Conservation (phyloP, 2,329 filamentous ascomycete genomes). For the Aspergillus sp. region DNA sequence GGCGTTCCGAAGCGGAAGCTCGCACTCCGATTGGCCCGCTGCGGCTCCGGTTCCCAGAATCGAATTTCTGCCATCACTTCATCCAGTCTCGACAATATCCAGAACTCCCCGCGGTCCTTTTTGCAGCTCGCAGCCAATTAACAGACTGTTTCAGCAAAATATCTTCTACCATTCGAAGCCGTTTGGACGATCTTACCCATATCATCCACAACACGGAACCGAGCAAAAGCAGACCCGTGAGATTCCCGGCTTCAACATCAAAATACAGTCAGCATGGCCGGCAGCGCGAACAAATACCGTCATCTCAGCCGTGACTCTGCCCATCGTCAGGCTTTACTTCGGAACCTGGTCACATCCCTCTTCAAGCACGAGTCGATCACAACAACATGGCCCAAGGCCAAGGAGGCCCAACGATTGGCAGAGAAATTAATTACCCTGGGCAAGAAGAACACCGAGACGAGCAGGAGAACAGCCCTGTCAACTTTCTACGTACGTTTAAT, state of each 20-base stretch:
- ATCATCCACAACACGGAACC: background rate
- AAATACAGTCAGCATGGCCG: conserved; percentile 59
- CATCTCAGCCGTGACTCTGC: conserved; percentile 79
- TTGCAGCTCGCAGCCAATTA: background rate
- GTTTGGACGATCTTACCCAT: no score
- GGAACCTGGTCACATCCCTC: conserved; percentile 92
- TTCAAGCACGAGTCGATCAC: conserved; percentile 89
- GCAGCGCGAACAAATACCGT: conserved; percentile 78
- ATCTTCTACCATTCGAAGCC: no score
- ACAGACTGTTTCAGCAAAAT: background rate
- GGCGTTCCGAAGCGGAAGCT: conserved; percentile 14
- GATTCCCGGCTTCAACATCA: conserved; percentile 1
- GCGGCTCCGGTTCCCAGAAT: conserved; percentile 12
- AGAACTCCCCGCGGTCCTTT: background rate
- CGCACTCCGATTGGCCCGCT: conserved; percentile 29
- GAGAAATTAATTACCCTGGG: conserved; percentile 92
- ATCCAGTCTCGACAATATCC: background rate
- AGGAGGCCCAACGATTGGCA: conserved; percentile 87
- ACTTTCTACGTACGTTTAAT: conserved; percentile 70
- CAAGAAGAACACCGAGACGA: conserved; percentile 85
- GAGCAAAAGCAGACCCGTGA: conserved; percentile 1
- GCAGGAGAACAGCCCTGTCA: conserved; percentile 63
- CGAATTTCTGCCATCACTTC: conserved; percentile 24
- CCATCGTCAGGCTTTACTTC: conserved; percentile 84
- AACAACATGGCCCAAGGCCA: conserved; percentile 94